Percentiles rank a stretch among this genome's conserved stretches.
Evolutionary conservation across 2,329 filamentous ascomycete species (phyloP).

Genomic region (Nemania diffusa): DNA sequence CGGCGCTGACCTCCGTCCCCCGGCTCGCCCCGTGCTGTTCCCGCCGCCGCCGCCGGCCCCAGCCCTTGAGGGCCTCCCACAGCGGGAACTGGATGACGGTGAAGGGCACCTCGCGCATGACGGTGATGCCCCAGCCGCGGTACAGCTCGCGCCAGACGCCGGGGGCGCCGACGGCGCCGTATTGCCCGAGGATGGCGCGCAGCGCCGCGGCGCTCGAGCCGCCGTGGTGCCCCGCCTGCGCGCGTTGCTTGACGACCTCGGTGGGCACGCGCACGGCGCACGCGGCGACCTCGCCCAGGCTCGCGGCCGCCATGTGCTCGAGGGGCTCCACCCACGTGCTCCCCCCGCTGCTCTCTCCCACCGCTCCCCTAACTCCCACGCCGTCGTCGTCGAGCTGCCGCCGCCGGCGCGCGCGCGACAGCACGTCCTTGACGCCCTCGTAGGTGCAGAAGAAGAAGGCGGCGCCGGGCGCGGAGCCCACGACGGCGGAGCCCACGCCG

Average conservation of each 20-base stretch:
- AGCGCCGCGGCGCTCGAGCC: constrained; percentile 75
- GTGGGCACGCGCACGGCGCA: constrained; percentile 94
- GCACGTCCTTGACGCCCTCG: constrained; percentile 72
- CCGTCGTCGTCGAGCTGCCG: constrained; percentile 12
- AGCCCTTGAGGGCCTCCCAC: constrained; percentile 91
- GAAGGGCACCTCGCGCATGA: constrained; percentile 96
- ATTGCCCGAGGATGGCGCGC: constrained; percentile 71
- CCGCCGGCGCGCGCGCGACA: constrained; percentile 28
- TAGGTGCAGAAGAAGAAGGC: constrained; percentile 98
- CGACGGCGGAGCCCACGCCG: constrained; percentile 86
- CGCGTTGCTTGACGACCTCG: constrained; percentile 96
- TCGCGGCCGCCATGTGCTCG: constrained; percentile 86
- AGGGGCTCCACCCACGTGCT: constrained; percentile 49
- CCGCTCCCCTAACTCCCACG: neutral
- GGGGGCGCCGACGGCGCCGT: constrained; percentile 55
- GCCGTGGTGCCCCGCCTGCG: constrained; percentile 86
- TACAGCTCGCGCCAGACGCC: constrained; percentile 87
- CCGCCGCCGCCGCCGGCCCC: constrained; percentile 61
- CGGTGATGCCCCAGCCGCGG: constrained; percentile 89
- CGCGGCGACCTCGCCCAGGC: constrained; percentile 87
- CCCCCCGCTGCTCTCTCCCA: constrained; percentile 43
- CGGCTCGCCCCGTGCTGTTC: neutral
- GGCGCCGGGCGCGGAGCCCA: constrained; percentile 92
- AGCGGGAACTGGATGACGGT: constrained; percentile 97
- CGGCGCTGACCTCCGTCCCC: constrained; percentile 66